A percentile compares a stretch with the other conserved stretches of the same genome.
Evolutionary conservation across 371 early-diverging fungal genomes (phyloP).

Genomic region (Mortierella sp.): DNA sequence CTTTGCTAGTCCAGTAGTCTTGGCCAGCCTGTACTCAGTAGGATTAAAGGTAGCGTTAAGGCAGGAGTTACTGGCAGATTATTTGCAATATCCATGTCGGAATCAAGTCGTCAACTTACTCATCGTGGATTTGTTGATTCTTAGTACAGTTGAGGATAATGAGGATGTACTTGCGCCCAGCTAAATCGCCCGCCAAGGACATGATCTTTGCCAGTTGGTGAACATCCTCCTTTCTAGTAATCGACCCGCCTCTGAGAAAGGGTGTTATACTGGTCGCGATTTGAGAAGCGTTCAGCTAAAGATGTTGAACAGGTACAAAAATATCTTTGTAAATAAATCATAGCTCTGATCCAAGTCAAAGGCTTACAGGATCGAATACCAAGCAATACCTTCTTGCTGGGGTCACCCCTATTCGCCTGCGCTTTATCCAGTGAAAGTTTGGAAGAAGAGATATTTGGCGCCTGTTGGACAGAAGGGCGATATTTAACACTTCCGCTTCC

Average conservation of each 20-base stretch:
- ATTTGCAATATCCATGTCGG: background rate
- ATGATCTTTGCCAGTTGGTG: conserved; percentile 24
- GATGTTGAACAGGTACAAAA: background rate
- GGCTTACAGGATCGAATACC: background rate
- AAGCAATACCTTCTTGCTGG: background rate
- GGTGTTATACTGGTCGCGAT: conserved; percentile 7
- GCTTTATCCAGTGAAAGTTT: background rate
- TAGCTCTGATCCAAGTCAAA: background rate
- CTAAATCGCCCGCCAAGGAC: conserved; percentile 1
- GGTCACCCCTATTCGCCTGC: background rate
- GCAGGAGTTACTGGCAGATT: background rate
- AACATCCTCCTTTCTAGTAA: conserved; percentile 6
- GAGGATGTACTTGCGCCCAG: conserved; percentile 25
- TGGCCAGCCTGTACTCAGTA: background rate
- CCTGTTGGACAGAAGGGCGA: conserved; percentile 2
- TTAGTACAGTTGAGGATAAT: conserved; percentile 31
- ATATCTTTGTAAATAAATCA: background rate
- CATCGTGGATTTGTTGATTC: conserved; percentile 7
- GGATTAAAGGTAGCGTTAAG: background rate
- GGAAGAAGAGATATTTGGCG: background rate
- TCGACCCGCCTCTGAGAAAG: conserved; percentile 25
- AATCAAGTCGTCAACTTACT: conserved; percentile 8
- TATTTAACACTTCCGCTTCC: conserved; percentile 30
- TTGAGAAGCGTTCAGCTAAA: conserved; percentile 1
- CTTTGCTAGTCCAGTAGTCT: background rate